Evolutionary conservation across 805 yeast genomes (phyloP).

Genomic region (Wilhelminamyces savonicus): DNA sequence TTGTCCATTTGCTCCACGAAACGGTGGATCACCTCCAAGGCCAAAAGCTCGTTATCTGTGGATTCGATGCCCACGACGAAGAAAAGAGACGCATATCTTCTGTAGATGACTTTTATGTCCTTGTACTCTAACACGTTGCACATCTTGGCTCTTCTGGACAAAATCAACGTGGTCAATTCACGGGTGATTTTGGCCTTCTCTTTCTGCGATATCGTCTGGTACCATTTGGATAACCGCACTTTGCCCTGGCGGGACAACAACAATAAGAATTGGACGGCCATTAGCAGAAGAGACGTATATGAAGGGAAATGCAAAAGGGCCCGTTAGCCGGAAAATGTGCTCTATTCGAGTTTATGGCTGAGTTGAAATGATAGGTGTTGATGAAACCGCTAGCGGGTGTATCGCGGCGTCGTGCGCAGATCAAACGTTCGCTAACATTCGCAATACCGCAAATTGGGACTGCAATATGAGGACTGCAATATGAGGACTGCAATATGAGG

Average conservation of each 20-base stretch:
- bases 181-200: conserved; percentile 79
- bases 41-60: conserved; percentile 79
- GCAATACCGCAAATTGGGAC: too few species aligned
- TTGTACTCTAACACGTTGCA: conserved; percentile 88
- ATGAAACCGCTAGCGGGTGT: too few species aligned
- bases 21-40: conserved; percentile 83
- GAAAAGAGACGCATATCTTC: conserved; percentile 89
- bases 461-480: too few species aligned
- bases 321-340: too few species aligned
- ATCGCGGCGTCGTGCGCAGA: too few species aligned
- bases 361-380: too few species aligned
- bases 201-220: conserved; percentile 71
- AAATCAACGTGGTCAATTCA: conserved; percentile 80
- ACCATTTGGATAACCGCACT: conserved; percentile 92
- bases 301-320: too few species aligned
- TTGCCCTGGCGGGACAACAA: conserved; percentile 92
- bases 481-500: too few species aligned
- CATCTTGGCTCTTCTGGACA: conserved; percentile 87
- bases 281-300: too few species aligned
- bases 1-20: conserved; percentile 97
- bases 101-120: conserved; percentile 78
- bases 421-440: too few species aligned
- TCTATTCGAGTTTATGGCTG: too few species aligned
- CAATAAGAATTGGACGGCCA: conserved; percentile 77
- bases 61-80: conserved; percentile 82